Evolutionary conservation across 805 yeast genomes (phyloP), one percentile per base, ranked within the genome.

Genomic region (Ascoidea rubescens): DNA sequence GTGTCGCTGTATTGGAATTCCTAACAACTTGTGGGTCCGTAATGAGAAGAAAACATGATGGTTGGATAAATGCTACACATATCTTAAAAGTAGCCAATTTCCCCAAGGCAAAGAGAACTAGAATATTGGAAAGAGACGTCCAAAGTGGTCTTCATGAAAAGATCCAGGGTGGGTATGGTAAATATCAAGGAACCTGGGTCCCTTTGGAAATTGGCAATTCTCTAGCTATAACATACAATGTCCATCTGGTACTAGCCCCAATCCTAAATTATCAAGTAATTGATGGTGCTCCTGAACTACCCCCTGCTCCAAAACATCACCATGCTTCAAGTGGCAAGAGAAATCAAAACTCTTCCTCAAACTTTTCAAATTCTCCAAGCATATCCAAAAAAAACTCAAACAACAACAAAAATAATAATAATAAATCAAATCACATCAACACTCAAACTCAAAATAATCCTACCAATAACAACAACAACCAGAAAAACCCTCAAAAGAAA

Each of bases 111-210:
- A 88, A 86, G 65, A 71, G 98, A 58, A 90, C 97, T 17, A 82
- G 95, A 60, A 88, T 90, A 56, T 74, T 90, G 59, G 98, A 90
- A 64, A 80, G 84, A 60, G 96, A 90, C 57, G 96, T 91, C n/a
- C 96, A 91, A 62, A 77, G 76, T 46, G 96, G 95, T 5, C 68
- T 73, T 17, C 97, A 90, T 64, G 96, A 90, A 61, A 91, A 91
- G 65, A 88, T 90, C 28, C 98, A 90, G 66, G 98, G 98, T 56
- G 98, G 98, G 2, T 90, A 89, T 64, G 98, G 98, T 51, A 83
- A 90, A 62, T 91, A 89, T 66, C 98, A 91, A 66, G 97, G 96
- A 16, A 90, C 97, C 2, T 90, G 96, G 96, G 90, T 90, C 6
- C 97, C 97, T 0, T 67, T 87, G 56, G 79, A 74, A 5, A 78